A percentile compares a stretch with the other conserved stretches of the same genome.
Conservation (phyloP, 108 stramenopile genomes). For the Nitzschia putrida region DNA sequence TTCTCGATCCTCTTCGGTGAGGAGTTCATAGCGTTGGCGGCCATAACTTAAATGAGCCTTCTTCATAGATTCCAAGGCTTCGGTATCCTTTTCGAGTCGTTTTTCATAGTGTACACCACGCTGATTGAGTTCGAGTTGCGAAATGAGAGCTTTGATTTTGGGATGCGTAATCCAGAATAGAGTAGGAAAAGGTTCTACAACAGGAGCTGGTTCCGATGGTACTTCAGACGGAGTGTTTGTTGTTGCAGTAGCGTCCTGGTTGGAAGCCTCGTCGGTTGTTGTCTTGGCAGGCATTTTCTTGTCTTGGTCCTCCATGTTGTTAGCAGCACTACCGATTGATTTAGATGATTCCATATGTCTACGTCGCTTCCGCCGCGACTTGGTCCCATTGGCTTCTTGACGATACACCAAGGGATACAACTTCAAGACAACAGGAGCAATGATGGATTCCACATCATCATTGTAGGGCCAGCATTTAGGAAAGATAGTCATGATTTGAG, state of each 20-base stretch:
- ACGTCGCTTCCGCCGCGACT: conserved; percentile 58
- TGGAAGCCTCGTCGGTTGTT: not conserved
- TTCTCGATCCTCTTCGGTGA: conserved; percentile 48
- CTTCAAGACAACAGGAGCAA: conserved; percentile 61
- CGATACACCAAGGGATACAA: conserved; percentile 78
- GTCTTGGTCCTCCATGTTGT: not conserved
- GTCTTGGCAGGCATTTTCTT: not conserved
- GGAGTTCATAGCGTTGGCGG: conserved; percentile 46
- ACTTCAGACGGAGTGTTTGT: not conserved
- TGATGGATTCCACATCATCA: not conserved
- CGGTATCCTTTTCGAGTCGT: conserved; percentile 33
- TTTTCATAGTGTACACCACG: conserved; percentile 45
- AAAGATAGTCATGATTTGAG: conserved; percentile 37
- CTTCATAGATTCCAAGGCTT: conserved; percentile 58
- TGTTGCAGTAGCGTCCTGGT: conserved; percentile 4
- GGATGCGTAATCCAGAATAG: conserved; percentile 84
- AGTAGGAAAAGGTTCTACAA: conserved; percentile 87
- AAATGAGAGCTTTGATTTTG: conserved; percentile 49
- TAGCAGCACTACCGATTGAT: not conserved
- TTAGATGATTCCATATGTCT: conserved; percentile 18
- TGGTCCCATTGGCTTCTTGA: conserved; percentile 58
- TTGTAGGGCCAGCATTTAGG: not conserved
- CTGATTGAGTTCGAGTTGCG: conserved; percentile 65
- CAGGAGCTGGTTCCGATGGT: not conserved
- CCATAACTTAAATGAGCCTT: conserved; percentile 76